Percentiles rank a stretch among this genome's conserved stretches.
phyloP scores from a whole-genome alignment of 1,139 yeast species.

The Pichia sp. region DNA sequence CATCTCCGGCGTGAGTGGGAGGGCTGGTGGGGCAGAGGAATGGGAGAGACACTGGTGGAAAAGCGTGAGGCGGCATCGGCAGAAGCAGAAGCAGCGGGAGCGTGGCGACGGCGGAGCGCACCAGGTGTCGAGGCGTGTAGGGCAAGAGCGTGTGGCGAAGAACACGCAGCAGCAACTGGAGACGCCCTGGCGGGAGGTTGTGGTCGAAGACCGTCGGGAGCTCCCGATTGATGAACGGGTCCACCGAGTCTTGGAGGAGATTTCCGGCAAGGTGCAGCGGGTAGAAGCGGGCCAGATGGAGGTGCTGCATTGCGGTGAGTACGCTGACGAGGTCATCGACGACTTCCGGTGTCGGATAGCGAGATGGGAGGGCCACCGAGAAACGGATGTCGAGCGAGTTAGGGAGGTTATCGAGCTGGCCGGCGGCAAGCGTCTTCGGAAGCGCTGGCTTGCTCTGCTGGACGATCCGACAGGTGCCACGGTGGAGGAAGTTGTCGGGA shows the following conservation, averaged over 20 bases:
- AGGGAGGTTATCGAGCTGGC: background rate
- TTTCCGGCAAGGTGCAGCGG: background rate
- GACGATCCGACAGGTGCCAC: background rate
- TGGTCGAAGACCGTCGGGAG: background rate
- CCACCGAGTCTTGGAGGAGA: background rate
- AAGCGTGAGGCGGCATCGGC: background rate
- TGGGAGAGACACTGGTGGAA: conserved; percentile 1
- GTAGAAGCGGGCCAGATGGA: background rate
- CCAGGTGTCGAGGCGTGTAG: too few species aligned
- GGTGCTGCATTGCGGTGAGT: background rate
- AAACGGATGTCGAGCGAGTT: background rate
- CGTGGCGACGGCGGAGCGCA: too few species aligned
- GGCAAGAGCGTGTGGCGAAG: too few species aligned
- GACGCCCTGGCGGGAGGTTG: background rate
- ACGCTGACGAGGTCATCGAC: background rate
- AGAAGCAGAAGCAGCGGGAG: background rate
- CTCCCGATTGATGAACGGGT: background rate
- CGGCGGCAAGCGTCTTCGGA: background rate
- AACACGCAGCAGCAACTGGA: too few species aligned
- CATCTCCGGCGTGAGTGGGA: background rate
- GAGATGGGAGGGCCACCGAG: conserved; percentile 1
- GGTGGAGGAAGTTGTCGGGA: background rate
- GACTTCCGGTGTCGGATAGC: background rate
- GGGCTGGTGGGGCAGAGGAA: background rate
- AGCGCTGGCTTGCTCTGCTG: background rate